These are phyloP conservation scores for Tripidium arundinaceum DNA, from an alignment of 202 grass and related monocot species.

Conservation along the genomic window DNA sequence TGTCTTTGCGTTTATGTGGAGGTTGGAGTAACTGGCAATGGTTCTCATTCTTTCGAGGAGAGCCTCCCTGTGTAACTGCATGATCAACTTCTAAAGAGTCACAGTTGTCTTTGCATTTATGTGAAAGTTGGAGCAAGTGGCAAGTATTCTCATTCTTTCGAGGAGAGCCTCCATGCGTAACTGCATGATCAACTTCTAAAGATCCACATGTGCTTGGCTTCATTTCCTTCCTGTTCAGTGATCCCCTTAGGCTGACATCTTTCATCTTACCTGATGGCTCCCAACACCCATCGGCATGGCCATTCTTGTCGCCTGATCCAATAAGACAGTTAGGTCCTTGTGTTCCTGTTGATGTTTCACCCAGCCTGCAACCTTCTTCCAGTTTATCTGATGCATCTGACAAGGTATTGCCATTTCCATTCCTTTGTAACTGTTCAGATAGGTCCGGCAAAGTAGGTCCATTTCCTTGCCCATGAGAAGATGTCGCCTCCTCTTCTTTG, in stretches of 20 bases:
- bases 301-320: background rate
- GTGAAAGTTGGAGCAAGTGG: background rate
- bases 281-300: background rate
- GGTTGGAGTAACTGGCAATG: background rate
- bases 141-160: background rate
- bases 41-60: background rate
- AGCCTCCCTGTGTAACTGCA: background rate
- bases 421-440: background rate
- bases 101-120: background rate
- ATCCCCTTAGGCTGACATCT: background rate
- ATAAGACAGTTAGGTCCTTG: background rate
- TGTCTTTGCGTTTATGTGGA: background rate
- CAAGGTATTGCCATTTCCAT: conserved; percentile 17
- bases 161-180: background rate
- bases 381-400: background rate
- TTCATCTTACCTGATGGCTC: background rate
- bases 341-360: conserved; percentile 1
- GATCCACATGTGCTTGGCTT: background rate
- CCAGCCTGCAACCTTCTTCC: conserved; percentile 10
- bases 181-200: background rate
- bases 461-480: background rate
- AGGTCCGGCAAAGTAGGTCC: background rate
- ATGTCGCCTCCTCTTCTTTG: background rate
- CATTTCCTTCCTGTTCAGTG: conserved; percentile 6
- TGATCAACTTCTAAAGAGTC: background rate